Base-by-base conservation (phyloP, 164 flowering plant genomes). In the Chloranthus sessilifolius region DNA sequence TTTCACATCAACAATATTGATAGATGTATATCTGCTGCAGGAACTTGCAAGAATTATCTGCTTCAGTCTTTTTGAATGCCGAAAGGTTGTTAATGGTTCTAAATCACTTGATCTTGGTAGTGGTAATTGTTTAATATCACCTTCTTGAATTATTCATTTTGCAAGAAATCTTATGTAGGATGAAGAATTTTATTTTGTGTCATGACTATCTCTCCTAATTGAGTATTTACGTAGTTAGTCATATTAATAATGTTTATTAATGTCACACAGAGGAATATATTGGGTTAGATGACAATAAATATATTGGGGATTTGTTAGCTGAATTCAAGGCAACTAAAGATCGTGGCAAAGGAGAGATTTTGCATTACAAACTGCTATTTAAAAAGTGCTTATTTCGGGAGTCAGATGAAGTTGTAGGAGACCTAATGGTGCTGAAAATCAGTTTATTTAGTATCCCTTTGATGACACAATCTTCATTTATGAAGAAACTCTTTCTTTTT, bases 41-140 rank as follows among this genome's bases (percentile, higher is more conserved):
- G 99, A 94, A 70, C 95, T 94, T 69, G 92, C 97, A 8, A 85
- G 88, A 55, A 75, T 87, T 39, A 94, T 94, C 29, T 89, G 96
- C 78, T 94, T 94, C 69, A 83, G 94, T 71, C 65, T 94, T 36
- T 94, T 83, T 74, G 97, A 94, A 68, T 87, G 96, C 56, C 94
- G 82, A 4, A 94, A 87, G 74, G 81, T 84, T 73, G 94, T 83
- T 22, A 60, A 70, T 65, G 88, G 86, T 49, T 81, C 99, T 21
- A 94, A 87, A 72, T 72, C 95, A 56, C 67, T 79, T 30, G 99
- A 94, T 61, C 69, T 68, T 50, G 95, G 87, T 50, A 87, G 70
- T 61, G 99, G 99, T 89, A 83, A 42, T 7, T 26, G 19, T 41
- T 57, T 14, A 58, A 37, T 25, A n/a, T 48, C n/a, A 43, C 3